phyloP scores from a whole-genome alignment of 2,329 filamentous ascomycete species.

The Zymoseptoria brevis region DNA sequence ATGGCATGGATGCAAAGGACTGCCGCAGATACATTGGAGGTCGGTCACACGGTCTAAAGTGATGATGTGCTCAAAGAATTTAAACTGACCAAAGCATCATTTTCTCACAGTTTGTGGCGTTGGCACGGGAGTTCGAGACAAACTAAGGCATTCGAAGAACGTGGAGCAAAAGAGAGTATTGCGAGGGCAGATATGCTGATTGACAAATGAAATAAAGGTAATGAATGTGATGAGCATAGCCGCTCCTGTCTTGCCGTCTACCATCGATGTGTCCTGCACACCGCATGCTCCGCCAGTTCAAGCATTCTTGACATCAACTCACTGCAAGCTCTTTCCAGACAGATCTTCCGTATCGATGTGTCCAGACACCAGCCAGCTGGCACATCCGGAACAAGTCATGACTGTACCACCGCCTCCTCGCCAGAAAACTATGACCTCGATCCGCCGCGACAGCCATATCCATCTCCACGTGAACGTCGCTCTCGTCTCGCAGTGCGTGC shows the following conservation, averaged over 20 bases:
- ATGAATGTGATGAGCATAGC: neutral
- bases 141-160: neutral
- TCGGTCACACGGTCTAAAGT: neutral
- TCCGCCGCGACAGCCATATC: neutral
- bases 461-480: neutral
- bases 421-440: neutral
- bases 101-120: neutral
- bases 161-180: too few relatives aligned
- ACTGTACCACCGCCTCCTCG: neutral
- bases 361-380: neutral
- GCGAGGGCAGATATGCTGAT: neutral
- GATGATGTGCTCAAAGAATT: neutral
- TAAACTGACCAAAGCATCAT: neutral
- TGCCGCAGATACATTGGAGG: neutral
- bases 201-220: neutral
- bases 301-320: neutral
- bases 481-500: neutral
- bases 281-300: neutral
- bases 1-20: constrained; percentile 5
- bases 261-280: neutral
- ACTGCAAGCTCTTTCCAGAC: neutral
- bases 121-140: neutral
- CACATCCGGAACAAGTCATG: neutral
- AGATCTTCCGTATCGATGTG: neutral
- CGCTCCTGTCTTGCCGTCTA: neutral